Base-by-base conservation (phyloP, 306 rosid species). In the Medicago ruthenica region DNA sequence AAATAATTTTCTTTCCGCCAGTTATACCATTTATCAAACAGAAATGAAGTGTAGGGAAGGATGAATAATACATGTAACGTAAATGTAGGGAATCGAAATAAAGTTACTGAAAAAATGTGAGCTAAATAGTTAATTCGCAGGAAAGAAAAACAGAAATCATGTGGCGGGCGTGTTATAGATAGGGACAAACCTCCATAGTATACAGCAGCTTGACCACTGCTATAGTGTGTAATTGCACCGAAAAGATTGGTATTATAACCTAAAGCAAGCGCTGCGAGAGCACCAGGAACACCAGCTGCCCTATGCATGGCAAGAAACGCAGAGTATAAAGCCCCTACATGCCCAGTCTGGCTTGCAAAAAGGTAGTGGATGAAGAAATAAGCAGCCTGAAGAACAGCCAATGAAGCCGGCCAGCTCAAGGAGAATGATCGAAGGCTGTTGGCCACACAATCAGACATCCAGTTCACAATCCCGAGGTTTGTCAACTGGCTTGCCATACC, bases 141-240 rank as follows among this genome's bases (percentile, higher is more conserved):
- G 48, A 47, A 55, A 20, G 27, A 31, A 67, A 71, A 58, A 70
- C 60, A 68, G 11, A 24, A 54, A 70, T 45, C 37, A 50, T 10
- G 18, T 27, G 59, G 16, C 10, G 1, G 37, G 7, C 7, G 37
- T 34, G 31, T 39, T 45, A 53, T 51, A 34, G 71, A 65, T 51
- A 76, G 60, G 42, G 73, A 63, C 96, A 64, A 37, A 95, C 99
- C 99, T 92, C 99, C 99, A 64, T 74, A 95, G 87, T 92, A 95
- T 45, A 92, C 97, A 76, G 99, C 99, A 63, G 99, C 93, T 76
- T 92, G 97, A 67, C 99, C 99, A 6, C 99, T 95, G 84, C 96
- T 88, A 55, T 95, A 95, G 83, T 95, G 99, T 14, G 99, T 88
- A 71, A 95, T 31, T 71, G 96, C 97, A 22, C 99, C 99, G 9